Evolutionary conservation across 2,329 filamentous ascomycete genomes (phyloP), one percentile per base, ranked within the genome.

Genomic region (Verticillium zaregamsianum): DNA sequence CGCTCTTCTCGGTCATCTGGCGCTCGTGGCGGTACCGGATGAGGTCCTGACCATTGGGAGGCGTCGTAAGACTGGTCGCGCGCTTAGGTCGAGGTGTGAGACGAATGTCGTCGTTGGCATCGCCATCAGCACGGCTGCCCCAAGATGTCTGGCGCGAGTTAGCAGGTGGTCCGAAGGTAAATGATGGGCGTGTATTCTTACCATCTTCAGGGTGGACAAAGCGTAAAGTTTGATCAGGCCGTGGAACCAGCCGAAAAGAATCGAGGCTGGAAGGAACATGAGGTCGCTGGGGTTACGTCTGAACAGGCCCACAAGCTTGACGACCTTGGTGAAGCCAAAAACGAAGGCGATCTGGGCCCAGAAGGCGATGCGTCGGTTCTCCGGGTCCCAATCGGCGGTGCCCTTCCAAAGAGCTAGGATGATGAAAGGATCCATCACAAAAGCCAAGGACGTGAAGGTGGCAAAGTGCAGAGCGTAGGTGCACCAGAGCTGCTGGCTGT

Each of bases 381-480:
- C 73, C 17, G 76, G 69, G 57, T 84, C 79, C 85, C 86, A 90
- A 58, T 81, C 77, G 58, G 80, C 81, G 1, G 89, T 91, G 57
- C 87, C 90, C 77, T 86, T 85, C 80, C 87, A 89, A 69, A 88
- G 88, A 23, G 90, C 81, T 65, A 82, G 84, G 64, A 94, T 81
- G 58, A 95, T 82, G 40, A 92, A 79, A 32, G 89, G 84, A 75
- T 98, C 94, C 68, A 91, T 84, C 57, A 90, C 74, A 65, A 97
- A 87, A 33, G 93, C 92, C 71, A 96, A 88, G 45, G 93, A 95
- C 55, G 92, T 96, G 71, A 97, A 89, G 17, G 94, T 98, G 31
- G 94, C 95, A 72, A 97, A 81, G 77, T 97, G 91, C 64, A 97
- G 87, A 58, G 94, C 92, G 74, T 97, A 98, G 14, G 92, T 91